Evolutionary conservation across 179 eudicot species (phyloP).

Genomic region (Camellia oleifera): DNA sequence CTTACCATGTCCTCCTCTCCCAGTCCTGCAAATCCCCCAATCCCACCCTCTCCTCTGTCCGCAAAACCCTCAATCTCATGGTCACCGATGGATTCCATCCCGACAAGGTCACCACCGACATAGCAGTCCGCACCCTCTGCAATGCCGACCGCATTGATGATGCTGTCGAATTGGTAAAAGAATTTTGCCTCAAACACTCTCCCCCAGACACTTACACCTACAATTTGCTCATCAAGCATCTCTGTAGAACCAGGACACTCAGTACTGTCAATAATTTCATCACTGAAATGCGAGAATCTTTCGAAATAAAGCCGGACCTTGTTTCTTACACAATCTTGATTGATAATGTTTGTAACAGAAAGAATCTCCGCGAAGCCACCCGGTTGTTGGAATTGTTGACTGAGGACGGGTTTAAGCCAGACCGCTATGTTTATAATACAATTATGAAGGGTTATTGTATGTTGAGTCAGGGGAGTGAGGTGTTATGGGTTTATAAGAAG

Average conservation of each 20-base stretch:
- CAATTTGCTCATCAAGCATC: conserved; percentile 56
- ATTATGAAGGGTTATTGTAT: conserved; percentile 86
- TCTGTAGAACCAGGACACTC: conserved; percentile 48
- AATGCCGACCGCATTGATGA: conserved; percentile 36
- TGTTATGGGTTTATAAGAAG: conserved; percentile 54
- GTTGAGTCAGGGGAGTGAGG: conserved; percentile 62
- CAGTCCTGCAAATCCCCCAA: conserved; percentile 34
- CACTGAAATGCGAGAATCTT: conserved; percentile 41
- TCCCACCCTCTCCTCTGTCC: conserved; percentile 31
- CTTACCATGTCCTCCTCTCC: conserved; percentile 56
- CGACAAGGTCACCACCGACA: conserved; percentile 55
- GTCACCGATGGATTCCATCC: conserved; percentile 43
- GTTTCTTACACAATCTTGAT: conserved; percentile 84
- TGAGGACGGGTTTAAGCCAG: conserved; percentile 75
- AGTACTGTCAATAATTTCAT: conserved; percentile 52
- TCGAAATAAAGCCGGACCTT: conserved; percentile 62
- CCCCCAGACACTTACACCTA: conserved; percentile 61
- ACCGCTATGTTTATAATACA: conserved; percentile 75
- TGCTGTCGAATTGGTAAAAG: conserved; percentile 55
- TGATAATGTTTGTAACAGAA: conserved; percentile 77
- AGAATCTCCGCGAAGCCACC: conserved; percentile 79
- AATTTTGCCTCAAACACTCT: conserved; percentile 40
- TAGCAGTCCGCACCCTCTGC: conserved; percentile 63
- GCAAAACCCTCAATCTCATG: conserved; percentile 45
- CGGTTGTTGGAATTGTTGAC: conserved; percentile 57